These are phyloP conservation scores for Ceratocystis smalleyi DNA, from an alignment of 2,329 filamentous ascomycete genomes.

Conservation along the genomic window DNA sequence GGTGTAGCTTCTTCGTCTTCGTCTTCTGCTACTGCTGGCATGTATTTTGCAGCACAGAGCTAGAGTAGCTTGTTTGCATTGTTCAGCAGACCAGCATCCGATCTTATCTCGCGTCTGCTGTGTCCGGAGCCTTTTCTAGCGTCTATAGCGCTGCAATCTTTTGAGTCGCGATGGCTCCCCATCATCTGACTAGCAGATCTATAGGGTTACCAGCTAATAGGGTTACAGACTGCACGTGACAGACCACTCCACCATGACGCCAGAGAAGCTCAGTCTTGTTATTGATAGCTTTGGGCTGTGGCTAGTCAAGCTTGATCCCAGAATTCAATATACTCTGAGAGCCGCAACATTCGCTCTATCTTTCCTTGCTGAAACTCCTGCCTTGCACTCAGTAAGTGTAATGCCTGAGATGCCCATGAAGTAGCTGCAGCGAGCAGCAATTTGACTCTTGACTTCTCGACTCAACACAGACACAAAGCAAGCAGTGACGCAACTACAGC, in stretches of 20 bases:
- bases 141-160: no score
- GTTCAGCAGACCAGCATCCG: no score
- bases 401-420: constrained; percentile 1
- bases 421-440: constrained; percentile 5
- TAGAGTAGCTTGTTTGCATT: no score
- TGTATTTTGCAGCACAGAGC: no score
- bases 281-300: not conserved
- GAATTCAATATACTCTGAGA: not conserved
- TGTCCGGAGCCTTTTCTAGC: no score
- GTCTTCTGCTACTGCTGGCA: no score
- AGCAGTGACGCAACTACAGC: not conserved
- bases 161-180: no score
- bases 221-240: not conserved
- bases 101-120: no score
- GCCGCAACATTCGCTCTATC: no score
- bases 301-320: not conserved
- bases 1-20: no score
- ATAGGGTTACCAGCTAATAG: not conserved
- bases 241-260: not conserved
- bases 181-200: not conserved
- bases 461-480: not conserved
- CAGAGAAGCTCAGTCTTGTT: not conserved
- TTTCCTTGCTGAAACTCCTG: not conserved
- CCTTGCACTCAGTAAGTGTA: not conserved
- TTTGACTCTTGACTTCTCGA: not conserved